Conservation (phyloP, 2,329 filamentous ascomycete genomes). For the Clarireedia paspali region DNA sequence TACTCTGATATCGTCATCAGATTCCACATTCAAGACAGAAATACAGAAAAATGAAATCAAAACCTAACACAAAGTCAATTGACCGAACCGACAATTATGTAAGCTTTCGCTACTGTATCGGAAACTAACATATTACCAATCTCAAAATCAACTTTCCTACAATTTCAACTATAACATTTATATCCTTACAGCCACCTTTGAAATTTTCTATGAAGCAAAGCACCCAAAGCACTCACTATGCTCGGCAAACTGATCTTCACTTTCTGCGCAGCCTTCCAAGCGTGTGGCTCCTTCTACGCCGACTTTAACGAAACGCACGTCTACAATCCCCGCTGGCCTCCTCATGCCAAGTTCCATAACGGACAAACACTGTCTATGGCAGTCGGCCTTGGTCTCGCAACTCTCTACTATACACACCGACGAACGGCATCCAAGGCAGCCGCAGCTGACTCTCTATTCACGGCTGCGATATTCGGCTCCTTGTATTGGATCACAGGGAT, state of each 20-base stretch:
- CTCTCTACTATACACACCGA: slow-evolving; percentile 32
- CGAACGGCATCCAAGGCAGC: neutral
- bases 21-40: no score
- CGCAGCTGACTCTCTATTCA: slow-evolving; percentile 19
- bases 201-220: no score
- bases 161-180: no score
- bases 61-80: no score
- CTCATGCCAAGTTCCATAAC: slow-evolving; percentile 45
- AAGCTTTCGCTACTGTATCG: no score
- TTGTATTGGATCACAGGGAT: slow-evolving; percentile 38
- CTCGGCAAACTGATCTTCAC: slow-evolving; percentile 17
- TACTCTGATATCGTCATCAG: no score
- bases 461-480: slow-evolving; percentile 32
- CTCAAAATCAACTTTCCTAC: no score
- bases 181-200: no score
- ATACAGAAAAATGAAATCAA: no score
- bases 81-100: no score
- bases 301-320: slow-evolving; percentile 39
- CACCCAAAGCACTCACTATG: slow-evolving; percentile 4
- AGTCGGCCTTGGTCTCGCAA: slow-evolving; percentile 32
- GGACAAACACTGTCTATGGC: slow-evolving; percentile 44
- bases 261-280: slow-evolving; percentile 16
- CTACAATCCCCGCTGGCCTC: slow-evolving; percentile 40
- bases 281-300: slow-evolving; percentile 24
- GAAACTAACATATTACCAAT: no score